Conservation (phyloP, 306 rosid genomes). For the Styphnolobium japonicum region DNA sequence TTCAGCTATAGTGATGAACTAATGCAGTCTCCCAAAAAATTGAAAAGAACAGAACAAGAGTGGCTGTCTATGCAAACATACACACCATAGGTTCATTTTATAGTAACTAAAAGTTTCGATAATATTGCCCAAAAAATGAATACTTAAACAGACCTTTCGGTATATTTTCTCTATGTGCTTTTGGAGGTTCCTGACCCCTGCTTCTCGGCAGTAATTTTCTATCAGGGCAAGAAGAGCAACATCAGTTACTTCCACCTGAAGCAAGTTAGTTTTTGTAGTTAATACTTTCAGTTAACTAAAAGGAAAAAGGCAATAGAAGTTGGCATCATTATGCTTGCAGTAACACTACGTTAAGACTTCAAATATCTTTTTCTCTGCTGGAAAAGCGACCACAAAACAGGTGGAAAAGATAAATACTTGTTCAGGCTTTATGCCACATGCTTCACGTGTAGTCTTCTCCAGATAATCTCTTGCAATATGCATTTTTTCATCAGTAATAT, state of each 20-base stretch:
- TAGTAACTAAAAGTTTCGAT: not conserved
- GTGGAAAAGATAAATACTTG: conserved; percentile 46
- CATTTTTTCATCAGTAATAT: conserved; percentile 95
- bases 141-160: conserved; percentile 66
- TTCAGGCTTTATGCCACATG: conserved; percentile 87
- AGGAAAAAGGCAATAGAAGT: not conserved
- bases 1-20: conserved; percentile 11
- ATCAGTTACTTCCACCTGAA: conserved; percentile 81
- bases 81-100: not conserved
- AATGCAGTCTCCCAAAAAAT: not conserved
- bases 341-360: not conserved
- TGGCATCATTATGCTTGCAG: conserved; percentile 7
- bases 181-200: conserved; percentile 93
- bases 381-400: conserved; percentile 10
- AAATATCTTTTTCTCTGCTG: not conserved
- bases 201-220: conserved; percentile 91
- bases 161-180: conserved; percentile 94
- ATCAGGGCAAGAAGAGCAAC: conserved; percentile 84
- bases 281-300: conserved; percentile 9
- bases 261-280: conserved; percentile 20
- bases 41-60: not conserved
- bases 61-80: not conserved
- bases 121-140: not conserved
- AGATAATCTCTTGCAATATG: conserved; percentile 96
- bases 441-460: conserved; percentile 93